Conservation (phyloP, 2,329 filamentous ascomycete genomes). For the Epichloe sp. region DNA sequence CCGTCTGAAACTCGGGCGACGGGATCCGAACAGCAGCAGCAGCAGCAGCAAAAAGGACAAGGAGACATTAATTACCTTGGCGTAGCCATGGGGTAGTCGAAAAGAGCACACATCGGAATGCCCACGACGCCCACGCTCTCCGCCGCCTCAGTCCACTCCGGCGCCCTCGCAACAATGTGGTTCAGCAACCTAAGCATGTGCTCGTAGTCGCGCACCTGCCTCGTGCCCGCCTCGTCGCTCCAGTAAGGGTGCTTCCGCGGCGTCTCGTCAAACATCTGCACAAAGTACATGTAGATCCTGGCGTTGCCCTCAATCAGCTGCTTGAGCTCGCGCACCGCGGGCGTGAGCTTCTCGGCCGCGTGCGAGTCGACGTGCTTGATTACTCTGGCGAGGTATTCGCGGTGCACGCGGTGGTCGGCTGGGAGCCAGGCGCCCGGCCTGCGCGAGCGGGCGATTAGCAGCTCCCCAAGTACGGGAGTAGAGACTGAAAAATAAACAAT, state of each 20-base stretch:
- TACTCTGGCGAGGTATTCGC: constrained; percentile 46
- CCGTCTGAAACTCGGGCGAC: too few relatives aligned
- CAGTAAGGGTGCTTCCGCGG: constrained; percentile 46
- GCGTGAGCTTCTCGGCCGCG: constrained; percentile 35
- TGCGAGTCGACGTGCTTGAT: constrained; percentile 41
- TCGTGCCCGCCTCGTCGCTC: constrained; percentile 46
- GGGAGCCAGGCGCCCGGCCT: constrained; percentile 50
- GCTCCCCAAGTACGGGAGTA: too few relatives aligned
- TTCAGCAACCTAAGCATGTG: constrained; percentile 57
- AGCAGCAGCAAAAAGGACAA: too few relatives aligned
- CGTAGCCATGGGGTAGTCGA: constrained; percentile 45
- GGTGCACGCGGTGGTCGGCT: constrained; percentile 46
- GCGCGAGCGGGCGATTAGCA: background rate
- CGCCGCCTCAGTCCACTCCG: constrained; percentile 39
- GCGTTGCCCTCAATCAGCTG: constrained; percentile 50
- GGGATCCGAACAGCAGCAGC: too few relatives aligned
- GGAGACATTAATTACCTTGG: constrained; percentile 25
- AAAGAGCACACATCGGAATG: constrained; percentile 38
- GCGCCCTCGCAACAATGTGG: constrained; percentile 38
- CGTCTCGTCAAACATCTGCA: constrained; percentile 55
- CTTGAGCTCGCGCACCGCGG: constrained; percentile 51
- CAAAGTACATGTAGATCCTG: constrained; percentile 53
- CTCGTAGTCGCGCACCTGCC: constrained; percentile 50
- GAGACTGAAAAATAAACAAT: too few relatives aligned
- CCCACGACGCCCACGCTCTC: constrained; percentile 38